Conservation (phyloP, 1,284 basidiomycete species). For the Moesziomyces globuligerus region DNA sequence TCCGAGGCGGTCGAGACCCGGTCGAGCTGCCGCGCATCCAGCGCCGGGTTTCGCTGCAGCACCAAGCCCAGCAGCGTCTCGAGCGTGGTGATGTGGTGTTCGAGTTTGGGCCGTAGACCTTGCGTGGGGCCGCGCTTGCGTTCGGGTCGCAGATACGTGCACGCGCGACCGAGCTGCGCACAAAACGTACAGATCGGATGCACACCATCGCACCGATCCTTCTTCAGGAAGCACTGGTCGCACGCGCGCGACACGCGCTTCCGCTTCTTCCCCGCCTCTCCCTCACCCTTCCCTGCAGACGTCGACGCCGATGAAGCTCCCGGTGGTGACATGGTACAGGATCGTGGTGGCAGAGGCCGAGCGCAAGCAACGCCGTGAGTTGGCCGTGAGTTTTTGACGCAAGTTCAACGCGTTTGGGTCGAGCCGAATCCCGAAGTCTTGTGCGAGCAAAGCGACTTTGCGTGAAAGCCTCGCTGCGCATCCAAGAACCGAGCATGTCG, state of each 20-base stretch:
- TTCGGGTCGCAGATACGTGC: slow-evolving; percentile 43
- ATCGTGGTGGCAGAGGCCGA: no score
- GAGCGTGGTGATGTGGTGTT: slow-evolving; percentile 19
- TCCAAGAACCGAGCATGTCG: background rate
- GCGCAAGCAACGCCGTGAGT: no score
- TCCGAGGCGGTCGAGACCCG: background rate
- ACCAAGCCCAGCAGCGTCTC: slow-evolving; percentile 34
- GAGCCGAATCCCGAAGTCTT: no score
- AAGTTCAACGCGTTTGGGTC: no score
- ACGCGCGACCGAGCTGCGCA: slow-evolving; percentile 7
- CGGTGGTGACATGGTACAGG: no score
- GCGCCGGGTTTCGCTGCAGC: background rate
- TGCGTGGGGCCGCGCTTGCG: slow-evolving; percentile 41
- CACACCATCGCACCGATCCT: slow-evolving; percentile 41
- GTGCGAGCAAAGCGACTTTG: no score
- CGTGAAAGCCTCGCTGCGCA: no score
- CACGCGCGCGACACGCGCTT: slow-evolving; percentile 49
- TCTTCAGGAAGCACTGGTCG: slow-evolving; percentile 48
- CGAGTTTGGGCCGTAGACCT: slow-evolving; percentile 31
- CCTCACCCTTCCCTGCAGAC: background rate
- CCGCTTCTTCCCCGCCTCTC: slow-evolving; percentile 10
- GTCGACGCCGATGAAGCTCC: background rate
- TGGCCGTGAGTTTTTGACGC: no score
- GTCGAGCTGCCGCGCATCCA: background rate
- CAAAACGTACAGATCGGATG: slow-evolving; percentile 35